Conservation (phyloP, 2,329 filamentous ascomycete genomes). For the Huntiella moniliformis region DNA sequence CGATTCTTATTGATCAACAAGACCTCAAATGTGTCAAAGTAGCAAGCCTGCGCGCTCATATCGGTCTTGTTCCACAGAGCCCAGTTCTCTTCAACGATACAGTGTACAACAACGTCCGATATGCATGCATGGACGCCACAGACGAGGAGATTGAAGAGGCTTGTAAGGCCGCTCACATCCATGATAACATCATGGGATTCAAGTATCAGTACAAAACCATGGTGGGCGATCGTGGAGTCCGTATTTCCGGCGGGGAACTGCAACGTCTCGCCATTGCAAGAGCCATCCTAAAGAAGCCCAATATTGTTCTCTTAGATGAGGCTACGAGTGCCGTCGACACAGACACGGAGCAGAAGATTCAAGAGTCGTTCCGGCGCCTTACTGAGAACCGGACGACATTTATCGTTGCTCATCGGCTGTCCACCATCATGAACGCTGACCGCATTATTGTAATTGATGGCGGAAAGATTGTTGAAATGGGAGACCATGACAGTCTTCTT, state of each 20-base stretch:
- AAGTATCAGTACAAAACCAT: conserved; percentile 32
- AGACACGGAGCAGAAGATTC: conserved; percentile 48
- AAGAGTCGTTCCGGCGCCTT: conserved; percentile 38
- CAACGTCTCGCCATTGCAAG: conserved; percentile 51
- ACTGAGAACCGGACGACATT: conserved; percentile 46
- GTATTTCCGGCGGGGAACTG: conserved; percentile 47
- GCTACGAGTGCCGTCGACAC: conserved; percentile 62
- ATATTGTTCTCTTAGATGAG: conserved; percentile 61
- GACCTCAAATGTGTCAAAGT: conserved; percentile 36
- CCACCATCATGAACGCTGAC: conserved; percentile 52
- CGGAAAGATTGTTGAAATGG: conserved; percentile 44
- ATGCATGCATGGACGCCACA: conserved; percentile 33
- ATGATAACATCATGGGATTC: conserved; percentile 37
- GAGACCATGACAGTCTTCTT: conserved; percentile 40
- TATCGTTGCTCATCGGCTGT: conserved; percentile 49
- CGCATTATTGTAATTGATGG: conserved; percentile 46
- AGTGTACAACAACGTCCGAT: conserved; percentile 40
- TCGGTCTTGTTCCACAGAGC: conserved; percentile 37
- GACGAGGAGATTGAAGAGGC: conserved; percentile 37
- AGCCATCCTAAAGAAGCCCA: conserved; percentile 53
- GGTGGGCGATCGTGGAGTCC: conserved; percentile 34
- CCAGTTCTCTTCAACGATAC: conserved; percentile 39
- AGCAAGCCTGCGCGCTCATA: conserved; percentile 30
- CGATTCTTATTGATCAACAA: conserved; percentile 36
- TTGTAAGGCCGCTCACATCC: conserved; percentile 36